Evolutionary conservation across 768 basidiomycete genomes (phyloP).

Genomic region (Rhizopogon salebrosus): DNA sequence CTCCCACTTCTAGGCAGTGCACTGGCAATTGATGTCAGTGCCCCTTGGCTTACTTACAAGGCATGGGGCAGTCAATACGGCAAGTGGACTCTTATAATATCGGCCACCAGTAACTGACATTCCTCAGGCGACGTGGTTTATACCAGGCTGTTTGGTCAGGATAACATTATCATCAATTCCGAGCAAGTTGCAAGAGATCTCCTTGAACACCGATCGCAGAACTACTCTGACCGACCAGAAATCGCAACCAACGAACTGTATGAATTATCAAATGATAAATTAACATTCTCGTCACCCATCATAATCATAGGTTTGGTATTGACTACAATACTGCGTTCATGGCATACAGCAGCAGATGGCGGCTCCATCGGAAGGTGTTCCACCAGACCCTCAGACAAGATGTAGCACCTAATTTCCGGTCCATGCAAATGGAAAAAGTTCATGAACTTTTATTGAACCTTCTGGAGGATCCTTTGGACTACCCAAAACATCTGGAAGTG

Average conservation of each 20-base stretch:
- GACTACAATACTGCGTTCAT: slow-evolving; percentile 11
- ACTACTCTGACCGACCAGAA: slow-evolving; percentile 15
- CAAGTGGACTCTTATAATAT: too few species aligned
- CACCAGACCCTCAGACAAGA: slow-evolving; percentile 13
- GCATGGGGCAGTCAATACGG: too few species aligned
- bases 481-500: slow-evolving; percentile 9
- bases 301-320: slow-evolving; percentile 9
- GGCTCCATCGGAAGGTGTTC: slow-evolving; percentile 13
- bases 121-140: too few species aligned
- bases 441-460: slow-evolving; percentile 5
- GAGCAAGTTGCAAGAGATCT: too few species aligned
- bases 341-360: slow-evolving; percentile 16
- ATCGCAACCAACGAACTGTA: slow-evolving; percentile 12
- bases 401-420: slow-evolving; percentile 9
- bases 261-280: background rate
- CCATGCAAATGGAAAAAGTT: slow-evolving; percentile 10
- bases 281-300: background rate
- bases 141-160: too few species aligned
- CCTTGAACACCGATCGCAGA: slow-evolving; percentile 14
- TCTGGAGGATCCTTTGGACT: slow-evolving; percentile 4
- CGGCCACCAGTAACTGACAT: too few species aligned
- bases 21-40: background rate
- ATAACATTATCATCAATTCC: too few species aligned
- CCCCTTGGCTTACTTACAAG: background rate
- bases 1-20: background rate